Evolutionary conservation across 2,329 filamentous ascomycete species (phyloP), one percentile per base, ranked within the genome.

Genomic region (Blumeriella jaapii): DNA sequence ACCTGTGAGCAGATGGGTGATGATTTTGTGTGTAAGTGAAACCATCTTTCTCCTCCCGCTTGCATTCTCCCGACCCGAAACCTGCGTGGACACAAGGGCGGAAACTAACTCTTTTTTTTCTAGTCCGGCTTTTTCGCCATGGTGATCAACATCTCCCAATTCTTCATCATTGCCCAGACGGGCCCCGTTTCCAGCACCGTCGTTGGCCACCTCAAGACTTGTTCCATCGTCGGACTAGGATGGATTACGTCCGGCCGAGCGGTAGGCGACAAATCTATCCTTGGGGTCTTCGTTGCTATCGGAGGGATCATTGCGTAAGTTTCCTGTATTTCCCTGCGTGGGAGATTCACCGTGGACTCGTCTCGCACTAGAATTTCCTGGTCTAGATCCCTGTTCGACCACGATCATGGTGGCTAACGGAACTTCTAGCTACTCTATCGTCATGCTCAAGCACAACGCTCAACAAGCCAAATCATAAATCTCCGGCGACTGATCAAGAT

Each of bases 171-270:
- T 27, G 71, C 69, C 2, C 67, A 73, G 52, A 71, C 69, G 0
- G 74, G 74, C 0, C 69, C 74, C 0, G 73, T 79, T 3, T 73
- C 72, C 6, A 77, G 72, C 46, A 78, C 74, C 0, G 72, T 80
- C 1, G 72, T 79, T 11, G 75, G 74, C 1, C 74, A 79, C 48
- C 59, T 76, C 22, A 79, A 79, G 58, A 79, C 74, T 0, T 77
- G 72, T 47, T 68, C 68, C 4, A 78, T 79, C 44, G 72, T 78
- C n/a, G 65, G 67, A 12, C 56, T 79, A 4, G 74, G 74, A 18
- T 79, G 74, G 74, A 59, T 62, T 37, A 62, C 60, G 1, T 72
- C 67, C 8, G 68, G 71, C 6, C 59, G 70, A n/a, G 63, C 65
- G 7, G 64, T 72, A 17, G 64, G 65, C 10, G 70, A 74, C 49